Conservation (phyloP, 2,329 filamentous ascomycete species). For the Alternaria sp. region DNA sequence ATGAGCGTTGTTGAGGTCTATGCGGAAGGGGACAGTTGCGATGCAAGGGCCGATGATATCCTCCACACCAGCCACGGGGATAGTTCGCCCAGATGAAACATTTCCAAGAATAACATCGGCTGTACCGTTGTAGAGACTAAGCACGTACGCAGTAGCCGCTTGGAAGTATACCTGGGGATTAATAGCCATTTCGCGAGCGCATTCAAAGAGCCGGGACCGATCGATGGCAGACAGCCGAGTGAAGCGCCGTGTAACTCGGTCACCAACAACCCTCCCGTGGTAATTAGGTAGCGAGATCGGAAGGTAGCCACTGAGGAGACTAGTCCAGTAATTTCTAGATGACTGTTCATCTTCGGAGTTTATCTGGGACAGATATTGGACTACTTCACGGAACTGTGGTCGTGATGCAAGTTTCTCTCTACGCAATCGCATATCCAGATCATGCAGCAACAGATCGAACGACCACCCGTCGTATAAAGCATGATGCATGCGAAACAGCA, state of each 20-base stretch:
- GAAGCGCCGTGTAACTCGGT: conserved; percentile 17
- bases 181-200: conserved; percentile 51
- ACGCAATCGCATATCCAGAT: conserved; percentile 66
- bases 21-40: conserved; percentile 75
- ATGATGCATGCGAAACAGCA: conserved; percentile 74
- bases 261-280: conserved; percentile 47
- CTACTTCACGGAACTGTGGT: conserved; percentile 69
- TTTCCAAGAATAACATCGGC: conserved; percentile 77
- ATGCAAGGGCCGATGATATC: conserved; percentile 82
- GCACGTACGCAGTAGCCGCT: conserved; percentile 71
- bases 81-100: conserved; percentile 81
- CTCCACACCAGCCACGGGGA: conserved; percentile 76
- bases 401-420: conserved; percentile 48
- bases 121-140: conserved; percentile 69
- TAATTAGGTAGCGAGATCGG: conserved; percentile 67
- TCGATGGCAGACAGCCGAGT: conserved; percentile 33
- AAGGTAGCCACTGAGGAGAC: conserved; percentile 67
- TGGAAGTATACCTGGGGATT: conserved; percentile 80
- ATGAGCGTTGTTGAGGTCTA: conserved; percentile 62
- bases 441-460: conserved; percentile 74
- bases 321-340: conserved; percentile 70
- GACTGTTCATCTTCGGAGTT: not conserved
- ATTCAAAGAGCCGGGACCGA: conserved; percentile 15
- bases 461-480: conserved; percentile 95
- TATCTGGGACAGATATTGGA: conserved; percentile 56